phyloP scores from a whole-genome alignment of 495 filamentous ascomycete species.

The Aspergillus cristatus region DNA sequence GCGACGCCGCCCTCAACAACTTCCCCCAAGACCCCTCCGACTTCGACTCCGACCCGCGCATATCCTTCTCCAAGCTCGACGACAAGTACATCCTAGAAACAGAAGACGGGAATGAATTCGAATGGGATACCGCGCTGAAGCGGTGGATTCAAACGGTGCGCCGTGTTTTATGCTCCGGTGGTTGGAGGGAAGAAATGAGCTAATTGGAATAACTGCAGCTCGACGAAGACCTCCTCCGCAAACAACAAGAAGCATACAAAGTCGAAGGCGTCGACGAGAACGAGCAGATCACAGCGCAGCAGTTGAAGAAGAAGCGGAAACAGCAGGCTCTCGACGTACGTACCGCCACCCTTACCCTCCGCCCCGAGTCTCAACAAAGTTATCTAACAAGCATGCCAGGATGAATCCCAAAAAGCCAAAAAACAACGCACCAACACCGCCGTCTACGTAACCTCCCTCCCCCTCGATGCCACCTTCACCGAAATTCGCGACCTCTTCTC shows the following conservation, averaged over 20 bases:
- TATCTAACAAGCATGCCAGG: slow-evolving; percentile 8
- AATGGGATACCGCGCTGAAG: slow-evolving; percentile 61
- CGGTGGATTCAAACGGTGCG: slow-evolving; percentile 73
- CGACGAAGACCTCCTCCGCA: slow-evolving; percentile 69
- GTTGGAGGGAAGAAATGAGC: slow-evolving; percentile 8
- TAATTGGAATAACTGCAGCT: slow-evolving; percentile 41
- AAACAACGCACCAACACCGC: slow-evolving; percentile 74
- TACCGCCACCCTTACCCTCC: too few relatives aligned
- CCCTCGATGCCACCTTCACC: slow-evolving; percentile 62
- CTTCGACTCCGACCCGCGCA: slow-evolving; percentile 73
- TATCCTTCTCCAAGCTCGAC: slow-evolving; percentile 75
- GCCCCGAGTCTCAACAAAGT: too few relatives aligned
- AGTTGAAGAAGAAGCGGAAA: slow-evolving; percentile 66
- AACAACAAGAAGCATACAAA: slow-evolving; percentile 70
- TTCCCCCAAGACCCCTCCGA: slow-evolving; percentile 67
- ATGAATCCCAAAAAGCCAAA: slow-evolving; percentile 44
- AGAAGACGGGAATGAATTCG: slow-evolving; percentile 77
- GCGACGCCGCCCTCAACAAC: slow-evolving; percentile 11
- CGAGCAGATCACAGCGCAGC: slow-evolving; percentile 41
- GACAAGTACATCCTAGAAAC: slow-evolving; percentile 76
- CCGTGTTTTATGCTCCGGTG: slow-evolving; percentile 9
- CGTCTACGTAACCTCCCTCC: slow-evolving; percentile 81
- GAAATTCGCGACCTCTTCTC: slow-evolving; percentile 81
- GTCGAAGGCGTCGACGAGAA: slow-evolving; percentile 57
- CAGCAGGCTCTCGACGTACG: slow-evolving; percentile 27